Conservation (phyloP, 2,329 filamentous ascomycete genomes). For the Colletotrichum sp. region DNA sequence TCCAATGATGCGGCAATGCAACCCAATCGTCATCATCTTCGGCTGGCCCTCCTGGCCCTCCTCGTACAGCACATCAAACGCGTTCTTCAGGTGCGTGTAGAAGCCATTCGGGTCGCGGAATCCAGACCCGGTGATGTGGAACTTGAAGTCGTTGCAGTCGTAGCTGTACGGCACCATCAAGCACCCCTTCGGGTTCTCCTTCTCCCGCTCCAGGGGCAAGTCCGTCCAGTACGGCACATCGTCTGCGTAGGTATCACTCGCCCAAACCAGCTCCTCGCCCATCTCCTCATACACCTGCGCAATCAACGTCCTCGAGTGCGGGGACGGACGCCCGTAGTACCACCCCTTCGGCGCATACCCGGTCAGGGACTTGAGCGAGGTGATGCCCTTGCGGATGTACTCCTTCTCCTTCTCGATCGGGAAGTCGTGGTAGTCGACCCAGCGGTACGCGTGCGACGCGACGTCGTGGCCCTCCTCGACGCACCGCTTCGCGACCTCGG, state of each 20-base stretch:
- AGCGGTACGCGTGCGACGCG: conserved; percentile 53
- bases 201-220: conserved; percentile 49
- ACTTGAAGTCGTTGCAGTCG: conserved; percentile 59
- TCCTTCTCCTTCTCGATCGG: conserved; percentile 49
- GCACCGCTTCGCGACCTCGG: conserved; percentile 48
- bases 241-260: conserved; percentile 55
- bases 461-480: conserved; percentile 55
- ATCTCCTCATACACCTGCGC: conserved; percentile 56
- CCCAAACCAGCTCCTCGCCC: conserved; percentile 53
- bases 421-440: conserved; percentile 54
- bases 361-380: conserved; percentile 42
- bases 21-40: conserved; percentile 62
- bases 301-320: conserved; percentile 48
- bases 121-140: conserved; percentile 40
- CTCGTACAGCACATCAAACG: conserved; percentile 58
- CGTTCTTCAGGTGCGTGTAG: conserved; percentile 50
- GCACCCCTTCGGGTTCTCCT: conserved; percentile 45
- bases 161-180: conserved; percentile 60
- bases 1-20: conserved; percentile 58
- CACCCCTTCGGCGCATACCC: conserved; percentile 52
- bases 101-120: conserved; percentile 50
- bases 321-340: conserved; percentile 52
- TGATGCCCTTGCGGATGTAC: conserved; percentile 47
- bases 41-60: conserved; percentile 51
- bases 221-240: conserved; percentile 62